Conservation (phyloP, 2,329 filamentous ascomycete genomes). For the Calonectria hongkongensis region DNA sequence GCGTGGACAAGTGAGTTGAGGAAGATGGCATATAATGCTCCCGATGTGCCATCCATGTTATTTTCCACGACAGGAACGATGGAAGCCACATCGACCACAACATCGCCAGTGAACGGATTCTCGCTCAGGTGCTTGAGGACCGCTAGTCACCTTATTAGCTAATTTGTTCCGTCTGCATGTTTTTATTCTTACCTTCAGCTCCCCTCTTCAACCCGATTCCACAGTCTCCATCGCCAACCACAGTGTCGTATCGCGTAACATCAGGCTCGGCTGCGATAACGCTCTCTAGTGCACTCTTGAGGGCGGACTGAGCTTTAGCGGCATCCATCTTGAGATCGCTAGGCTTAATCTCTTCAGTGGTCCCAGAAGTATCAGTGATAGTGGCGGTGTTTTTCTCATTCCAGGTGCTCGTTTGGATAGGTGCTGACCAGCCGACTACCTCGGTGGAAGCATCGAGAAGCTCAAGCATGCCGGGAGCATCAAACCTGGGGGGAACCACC, state of each 20-base stretch:
- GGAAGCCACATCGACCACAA: constrained; percentile 70
- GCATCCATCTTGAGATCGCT: constrained; percentile 74
- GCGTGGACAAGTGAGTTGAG: constrained; percentile 87
- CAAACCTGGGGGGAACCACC: constrained; percentile 75
- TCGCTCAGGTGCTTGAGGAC: constrained; percentile 70
- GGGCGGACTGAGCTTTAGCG: constrained; percentile 67
- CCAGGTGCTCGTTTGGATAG: constrained; percentile 79
- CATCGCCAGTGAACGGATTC: constrained; percentile 69
- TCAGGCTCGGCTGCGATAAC: constrained; percentile 82
- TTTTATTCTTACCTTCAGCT: constrained; percentile 79
- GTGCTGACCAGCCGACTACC: constrained; percentile 81
- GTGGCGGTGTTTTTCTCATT: constrained; percentile 71
- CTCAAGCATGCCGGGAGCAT: constrained; percentile 78
- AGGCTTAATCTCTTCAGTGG: constrained; percentile 60
- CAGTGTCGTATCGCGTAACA: constrained; percentile 84
- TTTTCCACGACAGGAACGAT: constrained; percentile 74
- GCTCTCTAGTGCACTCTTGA: constrained; percentile 75
- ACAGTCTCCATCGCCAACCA: constrained; percentile 94
- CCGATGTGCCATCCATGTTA: constrained; percentile 78
- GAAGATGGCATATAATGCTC: constrained; percentile 85
- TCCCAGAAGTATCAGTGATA: constrained; percentile 61
- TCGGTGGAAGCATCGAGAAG: constrained; percentile 82
- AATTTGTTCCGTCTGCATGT: background rate
- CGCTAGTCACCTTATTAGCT: constrained; percentile 61
- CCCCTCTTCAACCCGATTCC: constrained; percentile 90